These are phyloP conservation scores for Pinus tabuliformis DNA, from an alignment of 75 land plant species.

Conservation along the genomic window DNA sequence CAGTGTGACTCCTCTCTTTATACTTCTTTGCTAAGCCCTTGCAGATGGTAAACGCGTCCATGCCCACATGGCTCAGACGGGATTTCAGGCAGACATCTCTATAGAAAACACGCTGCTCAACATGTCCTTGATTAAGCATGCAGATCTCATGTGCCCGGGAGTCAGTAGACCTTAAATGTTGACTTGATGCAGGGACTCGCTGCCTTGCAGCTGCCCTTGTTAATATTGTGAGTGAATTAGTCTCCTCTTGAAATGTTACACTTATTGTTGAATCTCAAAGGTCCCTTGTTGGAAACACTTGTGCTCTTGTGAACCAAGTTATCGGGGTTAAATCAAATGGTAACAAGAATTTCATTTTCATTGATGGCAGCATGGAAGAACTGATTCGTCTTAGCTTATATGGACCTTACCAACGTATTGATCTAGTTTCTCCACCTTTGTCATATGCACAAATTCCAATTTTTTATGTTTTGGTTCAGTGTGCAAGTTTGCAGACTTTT, in stretches of 20 bases:
- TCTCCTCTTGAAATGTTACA: conserved; percentile 53
- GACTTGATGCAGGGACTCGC: too few relatives aligned
- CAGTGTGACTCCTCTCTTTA: too few relatives aligned
- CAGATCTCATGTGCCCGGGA: too few relatives aligned
- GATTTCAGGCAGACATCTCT: too few relatives aligned
- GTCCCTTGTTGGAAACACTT: conserved; percentile 93
- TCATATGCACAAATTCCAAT: conserved; percentile 48
- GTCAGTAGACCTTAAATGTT: too few relatives aligned
- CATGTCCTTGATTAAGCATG: too few relatives aligned
- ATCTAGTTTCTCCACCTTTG: conserved; percentile 74
- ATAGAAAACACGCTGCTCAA: too few relatives aligned
- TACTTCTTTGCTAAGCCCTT: too few relatives aligned
- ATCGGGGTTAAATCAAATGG: conserved; percentile 97
- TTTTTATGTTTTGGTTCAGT: conserved; percentile 95
- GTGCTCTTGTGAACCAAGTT: conserved; percentile 78
- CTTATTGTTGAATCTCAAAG: conserved; percentile 94
- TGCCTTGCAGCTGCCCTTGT: too few relatives aligned
- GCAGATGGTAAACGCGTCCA: too few relatives aligned
- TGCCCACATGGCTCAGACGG: too few relatives aligned
- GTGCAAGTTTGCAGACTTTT: conserved; percentile 94
- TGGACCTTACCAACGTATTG: conserved; percentile 96
- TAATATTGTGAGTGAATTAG: conserved; percentile 38
- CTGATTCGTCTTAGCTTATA: conserved; percentile 95
- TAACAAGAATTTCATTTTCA: conserved; percentile 83
- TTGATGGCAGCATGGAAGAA: conserved; percentile 94